phyloP scores from a whole-genome alignment of 2,329 filamentous ascomycete species.

The Dactylella cylindrospora region DNA sequence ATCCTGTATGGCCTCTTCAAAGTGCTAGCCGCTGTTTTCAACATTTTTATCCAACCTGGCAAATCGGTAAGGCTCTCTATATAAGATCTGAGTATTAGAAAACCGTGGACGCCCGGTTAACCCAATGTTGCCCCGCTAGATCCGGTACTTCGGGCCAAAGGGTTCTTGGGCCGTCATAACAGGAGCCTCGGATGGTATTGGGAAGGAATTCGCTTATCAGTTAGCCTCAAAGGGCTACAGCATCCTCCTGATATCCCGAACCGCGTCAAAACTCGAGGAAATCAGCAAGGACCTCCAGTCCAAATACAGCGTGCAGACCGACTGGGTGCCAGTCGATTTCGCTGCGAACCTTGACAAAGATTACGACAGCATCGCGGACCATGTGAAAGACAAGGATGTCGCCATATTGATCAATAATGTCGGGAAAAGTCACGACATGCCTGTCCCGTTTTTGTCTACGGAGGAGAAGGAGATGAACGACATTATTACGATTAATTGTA shows the following conservation, averaged over 20 bases:
- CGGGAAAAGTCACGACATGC: constrained; percentile 88
- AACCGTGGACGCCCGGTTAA: constrained; percentile 39
- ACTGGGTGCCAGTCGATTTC: constrained; percentile 89
- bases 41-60: constrained; percentile 51
- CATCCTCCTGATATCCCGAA: constrained; percentile 89
- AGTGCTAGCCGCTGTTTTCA: constrained; percentile 27
- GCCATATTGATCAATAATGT: constrained; percentile 95
- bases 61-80: constrained; percentile 53
- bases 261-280: constrained; percentile 81
- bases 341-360: constrained; percentile 74
- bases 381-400: constrained; percentile 74
- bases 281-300: constrained; percentile 73
- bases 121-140: constrained; percentile 57
- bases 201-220: constrained; percentile 92
- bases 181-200: constrained; percentile 91
- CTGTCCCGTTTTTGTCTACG: constrained; percentile 82
- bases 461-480: constrained; percentile 75
- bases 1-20: constrained; percentile 27
- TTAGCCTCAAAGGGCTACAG: constrained; percentile 92
- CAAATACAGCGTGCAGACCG: constrained; percentile 71
- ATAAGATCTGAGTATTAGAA: neutral
- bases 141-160: constrained; percentile 84
- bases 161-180: constrained; percentile 94
- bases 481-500: constrained; percentile 94
- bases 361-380: constrained; percentile 70